Percentiles rank a stretch among this genome's conserved stretches.
Conservation (phyloP, 2,329 filamentous ascomycete species). For the Biscogniauxia marginata region DNA sequence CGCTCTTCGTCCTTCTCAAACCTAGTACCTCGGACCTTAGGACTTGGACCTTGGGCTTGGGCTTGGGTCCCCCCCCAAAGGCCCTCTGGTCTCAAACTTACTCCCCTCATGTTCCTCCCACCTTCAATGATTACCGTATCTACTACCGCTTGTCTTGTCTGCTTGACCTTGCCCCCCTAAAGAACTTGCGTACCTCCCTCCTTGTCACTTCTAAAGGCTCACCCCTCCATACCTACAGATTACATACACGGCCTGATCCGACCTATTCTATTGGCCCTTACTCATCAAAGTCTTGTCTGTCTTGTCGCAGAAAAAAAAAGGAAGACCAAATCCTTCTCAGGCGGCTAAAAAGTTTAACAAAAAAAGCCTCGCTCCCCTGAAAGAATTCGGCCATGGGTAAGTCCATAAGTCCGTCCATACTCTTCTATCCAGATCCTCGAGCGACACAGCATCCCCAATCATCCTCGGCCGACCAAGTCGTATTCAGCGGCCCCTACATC, state of each 20-base stretch:
- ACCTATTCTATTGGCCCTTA: conserved; percentile 21
- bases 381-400: conserved; percentile 30
- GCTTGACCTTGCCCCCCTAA: conserved; percentile 18
- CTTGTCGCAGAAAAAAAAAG: conserved; percentile 24
- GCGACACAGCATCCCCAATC: conserved; percentile 11
- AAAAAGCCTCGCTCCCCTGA: conserved; percentile 17
- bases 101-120: background rate
- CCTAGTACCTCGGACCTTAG: background rate
- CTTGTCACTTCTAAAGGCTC: conserved; percentile 30
- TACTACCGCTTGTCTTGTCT: conserved; percentile 7
- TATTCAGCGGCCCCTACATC: conserved; percentile 19
- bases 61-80: background rate
- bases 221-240: conserved; percentile 32
- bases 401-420: conserved; percentile 22
- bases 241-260: conserved; percentile 17
- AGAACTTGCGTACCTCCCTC: conserved; percentile 19
- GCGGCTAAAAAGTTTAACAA: conserved; percentile 29
- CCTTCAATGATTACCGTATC: background rate
- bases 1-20: background rate
- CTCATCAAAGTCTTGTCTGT: conserved; percentile 22
- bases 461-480: conserved; percentile 1
- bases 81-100: background rate
- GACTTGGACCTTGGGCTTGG: background rate
- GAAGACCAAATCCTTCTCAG: conserved; percentile 8
- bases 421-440: conserved; percentile 10